Percentiles rank a stretch among this genome's conserved stretches.
phyloP scores from a whole-genome alignment of 257 asterid species.

The Lycium ferocissimum region DNA sequence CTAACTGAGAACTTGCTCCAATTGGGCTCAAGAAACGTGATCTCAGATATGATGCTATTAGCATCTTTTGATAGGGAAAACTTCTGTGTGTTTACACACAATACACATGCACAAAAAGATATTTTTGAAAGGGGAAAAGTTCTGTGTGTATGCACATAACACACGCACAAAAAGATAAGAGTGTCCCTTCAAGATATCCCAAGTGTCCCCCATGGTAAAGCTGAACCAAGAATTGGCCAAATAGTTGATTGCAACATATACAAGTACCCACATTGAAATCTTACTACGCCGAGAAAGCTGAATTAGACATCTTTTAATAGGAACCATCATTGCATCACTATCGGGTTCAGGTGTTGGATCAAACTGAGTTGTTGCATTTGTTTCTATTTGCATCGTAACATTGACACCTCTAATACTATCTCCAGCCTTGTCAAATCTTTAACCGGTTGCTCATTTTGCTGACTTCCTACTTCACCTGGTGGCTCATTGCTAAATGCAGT shows the following conservation, averaged over 20 bases:
- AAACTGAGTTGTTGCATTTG: slow-evolving; percentile 28
- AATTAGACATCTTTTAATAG: slow-evolving; percentile 54
- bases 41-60: too few relatives aligned
- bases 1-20: too few relatives aligned
- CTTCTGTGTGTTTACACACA: too few relatives aligned
- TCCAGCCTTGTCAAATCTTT: slow-evolving; percentile 34
- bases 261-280: slow-evolving; percentile 68
- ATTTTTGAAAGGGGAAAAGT: too few relatives aligned
- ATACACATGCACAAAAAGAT: too few relatives aligned
- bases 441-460: slow-evolving; percentile 28
- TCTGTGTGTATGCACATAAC: too few relatives aligned
- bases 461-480: slow-evolving; percentile 31
- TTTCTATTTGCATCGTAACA: slow-evolving; percentile 16
- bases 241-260: slow-evolving; percentile 66
- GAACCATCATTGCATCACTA: slow-evolving; percentile 35
- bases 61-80: too few relatives aligned
- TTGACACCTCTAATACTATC: slow-evolving; percentile 26
- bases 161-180: too few relatives aligned
- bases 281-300: slow-evolving; percentile 53
- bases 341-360: slow-evolving; percentile 32
- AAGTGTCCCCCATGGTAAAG: slow-evolving; percentile 31
- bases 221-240: slow-evolving; percentile 71
- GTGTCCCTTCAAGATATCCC: too few relatives aligned
- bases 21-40: too few relatives aligned
- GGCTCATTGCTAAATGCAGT: slow-evolving; percentile 41